Evolutionary conservation across 2,329 filamentous ascomycete species (phyloP), one percentile per base, ranked within the genome.

Genomic region (Pseudocercospora eumusae): DNA sequence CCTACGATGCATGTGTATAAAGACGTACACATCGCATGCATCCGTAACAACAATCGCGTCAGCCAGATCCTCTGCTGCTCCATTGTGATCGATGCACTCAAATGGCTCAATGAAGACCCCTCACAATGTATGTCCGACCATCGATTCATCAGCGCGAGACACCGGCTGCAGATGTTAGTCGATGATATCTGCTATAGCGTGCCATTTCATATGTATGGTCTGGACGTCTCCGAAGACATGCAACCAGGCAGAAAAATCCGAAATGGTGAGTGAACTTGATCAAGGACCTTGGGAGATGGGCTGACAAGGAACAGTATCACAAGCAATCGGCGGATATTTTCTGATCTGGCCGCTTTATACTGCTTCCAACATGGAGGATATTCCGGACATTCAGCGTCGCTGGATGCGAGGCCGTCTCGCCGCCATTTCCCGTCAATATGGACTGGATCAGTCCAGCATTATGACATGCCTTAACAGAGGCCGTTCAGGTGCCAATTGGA

Each of bases 101-200:
- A 64, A 25, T 64, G 59, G 59, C 31, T 61, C 42, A 13, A 31
- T 33, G 53, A 25, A 3, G 44, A 49, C 13, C 36, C 13, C 6
- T 13, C 58, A 13, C 25, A 15, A 1, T 64, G 25, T 18, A 23
- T n/a, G 9, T 18, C 40, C 21, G 62, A 64, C 18, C 27, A 47
- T 20, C 52, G 54, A 23, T 64, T 45, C 44, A 11, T 40, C 11
- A 25, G 23, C n/a, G 54, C 62, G 1, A 57, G 31, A 50, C 20
- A 21, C 7, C 53, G 57, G 2, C 54, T 64, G 10, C 58, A 61
- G 20, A 42, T 8, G 1, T 31, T 58, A 3, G 58, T 61, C 5
- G 61, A 61, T 20, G 55, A 61, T 2, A 59, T 64, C 31, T 64
- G 62, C 44, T 54, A 40, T 23, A 64, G 58, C 31, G 58, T 61